Conservation (phyloP, 2,329 filamentous ascomycete genomes). For the Rasamsonia emersonii region DNA sequence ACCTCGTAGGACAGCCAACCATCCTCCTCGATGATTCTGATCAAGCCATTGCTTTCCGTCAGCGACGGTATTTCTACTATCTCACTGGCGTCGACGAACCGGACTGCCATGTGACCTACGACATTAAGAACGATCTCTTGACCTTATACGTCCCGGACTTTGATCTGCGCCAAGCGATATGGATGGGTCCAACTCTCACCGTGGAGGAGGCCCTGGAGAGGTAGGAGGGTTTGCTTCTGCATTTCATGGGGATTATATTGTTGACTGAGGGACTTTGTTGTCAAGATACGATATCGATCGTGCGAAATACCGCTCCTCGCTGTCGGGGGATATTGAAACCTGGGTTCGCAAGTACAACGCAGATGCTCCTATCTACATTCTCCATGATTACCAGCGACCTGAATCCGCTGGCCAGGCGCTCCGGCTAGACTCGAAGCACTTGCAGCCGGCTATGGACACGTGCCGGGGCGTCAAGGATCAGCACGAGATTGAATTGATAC, state of each 20-base stretch:
- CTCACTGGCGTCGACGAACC: conserved; percentile 47
- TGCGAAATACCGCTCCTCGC: conserved; percentile 49
- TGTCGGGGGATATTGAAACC: conserved; percentile 42
- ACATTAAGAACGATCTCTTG: conserved; percentile 52
- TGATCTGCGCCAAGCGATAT: conserved; percentile 42
- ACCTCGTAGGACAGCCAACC: conserved; percentile 45
- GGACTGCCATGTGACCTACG: conserved; percentile 50
- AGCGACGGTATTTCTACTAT: conserved; percentile 56
- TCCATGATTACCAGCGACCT: conserved; percentile 30
- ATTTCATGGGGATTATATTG: background rate
- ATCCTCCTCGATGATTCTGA: conserved; percentile 51
- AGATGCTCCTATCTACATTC: conserved; percentile 25
- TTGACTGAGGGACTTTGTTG: background rate
- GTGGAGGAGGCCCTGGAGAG: conserved; percentile 50
- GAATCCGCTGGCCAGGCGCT: conserved; percentile 12
- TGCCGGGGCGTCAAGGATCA: conserved; percentile 64
- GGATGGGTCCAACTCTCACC: conserved; percentile 34
- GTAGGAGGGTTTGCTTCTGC: conserved; percentile 12
- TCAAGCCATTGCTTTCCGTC: conserved; percentile 47
- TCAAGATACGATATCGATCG: conserved; percentile 60
- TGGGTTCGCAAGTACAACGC: conserved; percentile 22
- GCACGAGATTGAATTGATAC: conserved; percentile 65
- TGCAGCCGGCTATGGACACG: conserved; percentile 53
- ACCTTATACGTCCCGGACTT: conserved; percentile 66
- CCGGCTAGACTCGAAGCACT: conserved; percentile 18